Percentiles rank a stretch among this genome's conserved stretches.
Evolutionary conservation across 2,329 filamentous ascomycete species (phyloP).

Genomic region (Trichoderma asperellum): DNA sequence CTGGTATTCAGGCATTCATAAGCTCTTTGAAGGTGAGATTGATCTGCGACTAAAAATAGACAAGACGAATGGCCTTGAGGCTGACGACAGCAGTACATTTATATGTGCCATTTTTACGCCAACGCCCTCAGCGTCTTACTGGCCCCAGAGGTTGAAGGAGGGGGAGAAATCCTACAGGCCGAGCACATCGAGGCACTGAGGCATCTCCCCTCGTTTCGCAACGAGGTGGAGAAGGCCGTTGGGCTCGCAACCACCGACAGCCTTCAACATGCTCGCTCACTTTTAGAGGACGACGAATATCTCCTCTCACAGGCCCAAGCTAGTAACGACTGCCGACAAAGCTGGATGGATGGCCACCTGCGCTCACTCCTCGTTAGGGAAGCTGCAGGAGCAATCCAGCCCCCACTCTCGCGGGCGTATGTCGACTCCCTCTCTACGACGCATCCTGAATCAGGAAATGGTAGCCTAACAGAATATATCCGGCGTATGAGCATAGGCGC

Average conservation of each 20-base stretch:
- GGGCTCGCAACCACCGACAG: conserved; percentile 47
- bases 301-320: conserved; percentile 52
- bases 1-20: conserved; percentile 73
- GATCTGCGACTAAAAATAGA: background rate
- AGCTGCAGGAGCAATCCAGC: conserved; percentile 43
- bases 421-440: conserved; percentile 63
- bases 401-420: conserved; percentile 61
- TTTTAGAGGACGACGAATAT: conserved; percentile 64
- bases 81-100: conserved; percentile 64
- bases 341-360: conserved; percentile 50
- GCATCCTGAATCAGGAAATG: conserved; percentile 53
- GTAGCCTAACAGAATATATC: conserved; percentile 60
- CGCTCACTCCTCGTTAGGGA: conserved; percentile 54
- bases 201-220: conserved; percentile 69
- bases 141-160: conserved; percentile 37
- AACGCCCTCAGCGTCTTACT: conserved; percentile 73
- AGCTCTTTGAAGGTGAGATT: conserved; percentile 66
- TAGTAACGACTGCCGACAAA: conserved; percentile 40
- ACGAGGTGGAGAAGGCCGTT: conserved; percentile 54
- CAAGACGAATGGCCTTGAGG: background rate
- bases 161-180: conserved; percentile 49
- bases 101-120: conserved; percentile 85
- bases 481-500: conserved; percentile 56
- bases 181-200: conserved; percentile 71
- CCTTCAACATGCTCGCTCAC: conserved; percentile 48